These are phyloP conservation scores for Balansia obtecta DNA, from an alignment of 2,329 filamentous ascomycete species.

Conservation along the genomic window DNA sequence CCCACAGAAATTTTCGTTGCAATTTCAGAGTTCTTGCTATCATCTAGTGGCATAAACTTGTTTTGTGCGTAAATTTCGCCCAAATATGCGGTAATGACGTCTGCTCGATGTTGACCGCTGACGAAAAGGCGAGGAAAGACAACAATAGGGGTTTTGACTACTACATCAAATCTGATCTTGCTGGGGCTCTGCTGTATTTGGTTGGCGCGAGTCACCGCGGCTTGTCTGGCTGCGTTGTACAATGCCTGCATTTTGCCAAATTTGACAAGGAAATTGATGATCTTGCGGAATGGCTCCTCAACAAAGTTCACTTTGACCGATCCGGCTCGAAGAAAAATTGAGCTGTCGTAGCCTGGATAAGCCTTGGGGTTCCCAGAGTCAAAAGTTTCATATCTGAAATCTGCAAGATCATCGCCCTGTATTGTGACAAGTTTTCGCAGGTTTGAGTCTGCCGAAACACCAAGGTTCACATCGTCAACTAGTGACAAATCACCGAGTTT, in stretches of 20 bases:
- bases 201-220: constrained; percentile 83
- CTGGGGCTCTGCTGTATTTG: constrained; percentile 85
- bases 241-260: constrained; percentile 99
- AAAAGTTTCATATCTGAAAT: constrained; percentile 96
- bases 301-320: constrained; percentile 96
- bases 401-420: constrained; percentile 86
- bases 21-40: constrained; percentile 57
- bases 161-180: constrained; percentile 86
- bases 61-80: constrained; percentile 98
- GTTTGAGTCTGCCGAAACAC: constrained; percentile 67
- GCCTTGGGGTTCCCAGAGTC: constrained; percentile 54
- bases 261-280: constrained; percentile 94
- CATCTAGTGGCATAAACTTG: constrained; percentile 74
- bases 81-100: constrained; percentile 82
- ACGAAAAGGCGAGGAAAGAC: constrained; percentile 76
- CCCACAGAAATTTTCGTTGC: constrained; percentile 86
- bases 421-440: constrained; percentile 85
- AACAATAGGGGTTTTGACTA: constrained; percentile 90
- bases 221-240: constrained; percentile 92
- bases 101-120: constrained; percentile 57
- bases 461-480: constrained; percentile 87
- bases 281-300: constrained; percentile 94
- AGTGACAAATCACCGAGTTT: constrained; percentile 79
- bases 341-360: constrained; percentile 92
- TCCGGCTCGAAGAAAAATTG: constrained; percentile 78